Conservation (phyloP, 1,284 basidiomycete genomes). For the Ustilago nuda region DNA sequence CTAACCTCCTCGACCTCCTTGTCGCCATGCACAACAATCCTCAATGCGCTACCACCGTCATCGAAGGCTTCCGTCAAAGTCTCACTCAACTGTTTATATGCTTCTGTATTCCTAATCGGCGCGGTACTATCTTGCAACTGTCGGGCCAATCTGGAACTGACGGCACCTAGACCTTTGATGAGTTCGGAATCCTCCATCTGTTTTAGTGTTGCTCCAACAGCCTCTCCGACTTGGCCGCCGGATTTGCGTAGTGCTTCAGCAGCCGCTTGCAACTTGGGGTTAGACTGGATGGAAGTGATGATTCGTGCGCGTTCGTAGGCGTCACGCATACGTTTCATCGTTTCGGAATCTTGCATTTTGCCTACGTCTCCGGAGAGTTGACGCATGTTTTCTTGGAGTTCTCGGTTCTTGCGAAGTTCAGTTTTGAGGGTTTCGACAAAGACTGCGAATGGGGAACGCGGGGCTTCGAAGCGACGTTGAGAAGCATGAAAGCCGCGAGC, state of each 20-base stretch:
- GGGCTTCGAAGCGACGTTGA: conserved; percentile 11
- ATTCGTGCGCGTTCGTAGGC: conserved; percentile 94
- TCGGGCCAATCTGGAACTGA: conserved; percentile 55
- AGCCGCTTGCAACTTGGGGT: conserved; percentile 88
- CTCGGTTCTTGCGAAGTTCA: conserved; percentile 91
- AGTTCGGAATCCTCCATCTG: conserved; percentile 94
- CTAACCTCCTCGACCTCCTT: conserved; percentile 78
- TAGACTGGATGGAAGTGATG: conserved; percentile 94
- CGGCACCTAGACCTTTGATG: conserved; percentile 75
- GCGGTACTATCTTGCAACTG: conserved; percentile 65
- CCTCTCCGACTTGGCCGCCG: conserved; percentile 92
- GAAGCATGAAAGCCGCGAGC: neutral
- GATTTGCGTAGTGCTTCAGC: conserved; percentile 89
- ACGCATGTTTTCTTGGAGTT: conserved; percentile 94
- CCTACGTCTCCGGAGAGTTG: conserved; percentile 97
- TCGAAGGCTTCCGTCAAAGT: conserved; percentile 92
- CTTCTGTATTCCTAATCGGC: conserved; percentile 87
- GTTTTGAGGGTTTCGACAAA: conserved; percentile 94
- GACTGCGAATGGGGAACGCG: conserved; percentile 86
- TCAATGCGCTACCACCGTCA: conserved; percentile 82
- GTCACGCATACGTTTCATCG: conserved; percentile 90
- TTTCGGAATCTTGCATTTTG: conserved; percentile 94
- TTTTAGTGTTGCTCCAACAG: conserved; percentile 87
- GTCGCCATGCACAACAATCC: conserved; percentile 73
- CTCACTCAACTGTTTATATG: conserved; percentile 91